Percentiles rank a stretch among this genome's conserved stretches.
phyloP scores from a whole-genome alignment of 2,329 filamentous ascomycete species.

The Aspergillus ibericus region DNA sequence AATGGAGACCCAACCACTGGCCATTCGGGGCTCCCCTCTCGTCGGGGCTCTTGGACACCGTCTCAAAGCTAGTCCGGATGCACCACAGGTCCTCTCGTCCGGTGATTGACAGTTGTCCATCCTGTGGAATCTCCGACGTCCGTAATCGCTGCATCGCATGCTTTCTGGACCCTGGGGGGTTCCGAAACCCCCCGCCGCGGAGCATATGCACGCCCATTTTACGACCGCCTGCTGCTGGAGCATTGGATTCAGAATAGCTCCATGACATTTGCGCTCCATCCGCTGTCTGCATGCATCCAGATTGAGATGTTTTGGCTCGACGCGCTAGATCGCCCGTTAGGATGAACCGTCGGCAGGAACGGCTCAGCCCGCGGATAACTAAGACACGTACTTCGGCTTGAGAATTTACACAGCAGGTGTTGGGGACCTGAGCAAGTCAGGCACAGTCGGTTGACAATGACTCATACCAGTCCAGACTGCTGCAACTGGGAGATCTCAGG shows the following conservation, averaged over 20 bases:
- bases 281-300: neutral
- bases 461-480: neutral
- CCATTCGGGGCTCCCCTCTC: conserved; percentile 8
- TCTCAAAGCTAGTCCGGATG: neutral
- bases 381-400: too few species aligned
- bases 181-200: conserved; percentile 4
- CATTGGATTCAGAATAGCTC: neutral
- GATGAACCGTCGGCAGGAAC: neutral
- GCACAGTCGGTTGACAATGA: conserved; percentile 3
- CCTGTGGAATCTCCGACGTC: neutral
- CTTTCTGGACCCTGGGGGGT: neutral
- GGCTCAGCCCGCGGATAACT: neutral
- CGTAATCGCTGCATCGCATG: conserved; percentile 1
- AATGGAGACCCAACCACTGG: conserved; percentile 7
- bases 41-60: conserved; percentile 7
- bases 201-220: neutral
- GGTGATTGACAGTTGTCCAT: conserved; percentile 1
- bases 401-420: neutral
- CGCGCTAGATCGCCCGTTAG: neutral
- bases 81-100: neutral
- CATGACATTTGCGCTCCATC: neutral
- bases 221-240: neutral
- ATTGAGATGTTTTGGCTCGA: neutral
- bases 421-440: neutral
- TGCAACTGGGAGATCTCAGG: neutral